Evolutionary conservation across 768 basidiomycete genomes (phyloP), one percentile per base, ranked within the genome.

Genomic region (Pisolithus orientalis): DNA sequence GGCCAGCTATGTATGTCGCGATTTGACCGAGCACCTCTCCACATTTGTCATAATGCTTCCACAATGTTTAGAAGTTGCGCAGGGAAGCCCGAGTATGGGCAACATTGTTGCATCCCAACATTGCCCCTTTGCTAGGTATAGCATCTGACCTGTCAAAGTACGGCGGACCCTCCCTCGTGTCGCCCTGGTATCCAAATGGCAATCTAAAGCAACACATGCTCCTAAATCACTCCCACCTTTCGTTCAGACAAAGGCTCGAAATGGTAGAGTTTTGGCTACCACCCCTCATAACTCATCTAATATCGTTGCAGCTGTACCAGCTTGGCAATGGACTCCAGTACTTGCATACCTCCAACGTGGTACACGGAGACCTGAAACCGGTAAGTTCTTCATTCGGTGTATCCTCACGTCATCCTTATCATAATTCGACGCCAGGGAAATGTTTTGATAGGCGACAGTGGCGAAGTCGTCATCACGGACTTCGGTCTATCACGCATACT

Each of bases 311-410:
- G 67, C 13, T 59, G 14, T 62, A 51, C 47, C 55, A 66, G 21
- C 8, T 62, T 44, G 44, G 64, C 5, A 54, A 40, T 42, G 63
- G 63, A 27, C 25, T 67, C 8, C 53, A 49, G 25, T 69, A 62
- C 40, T 43, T 67, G 37, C 67, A 69, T 47, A 28, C 10, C 11
- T 39, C 28, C 29, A 53, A 7, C 5, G 51, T 73, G 5, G 52
- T 71, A 17, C 72, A 73, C 28, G 73, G 69, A 13, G 72, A 74
- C 40, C 58, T 73, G 28, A 73, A 72, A 60, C 70, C 70, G 5
- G 69, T 69, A 51, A 31, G 69, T 52, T 6, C 27, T 45, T 31
- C 29, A 13, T 47, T 25, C 5, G 17, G 4, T 10, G 6, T 53
- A 27, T 49, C 32, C 21, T 10, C 16, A 14, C 38, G 44, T 46